Base-by-base conservation (phyloP, 129 eudicot genomes). In the Centrapalus pauciflorus region DNA sequence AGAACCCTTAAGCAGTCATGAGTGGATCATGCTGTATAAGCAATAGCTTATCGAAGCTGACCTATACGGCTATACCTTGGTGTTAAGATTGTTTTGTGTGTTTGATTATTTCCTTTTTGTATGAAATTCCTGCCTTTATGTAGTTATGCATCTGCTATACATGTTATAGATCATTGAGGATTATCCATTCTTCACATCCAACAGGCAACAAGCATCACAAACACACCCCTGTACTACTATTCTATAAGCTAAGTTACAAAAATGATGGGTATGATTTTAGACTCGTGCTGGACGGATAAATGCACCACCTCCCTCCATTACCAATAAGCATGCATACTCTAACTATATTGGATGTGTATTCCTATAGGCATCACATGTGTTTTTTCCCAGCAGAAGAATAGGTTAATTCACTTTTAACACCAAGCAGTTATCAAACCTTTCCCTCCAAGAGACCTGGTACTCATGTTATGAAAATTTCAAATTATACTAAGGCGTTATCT, bases 91-190 rank as follows among this genome's bases (percentile, higher is more conserved):
- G 29, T n/a, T 16, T 9, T 37, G 54, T 54, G 54, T 1, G 37
- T 35, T 25, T 68, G n/a, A n/a, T 14, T 68, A 25, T 17, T 68
- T 32, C 64, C 37, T 68, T 25, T 33, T 54, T 54, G 64, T 55
- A 38, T 51, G 50, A 30, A 28, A 13, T 64, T 64, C 23, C 34
- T 9, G 45, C 43, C 19, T 26, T 6, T 65, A 32, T 9, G 45
- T n/a, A n/a, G n/a, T n/a, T n/a, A 38, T n/a, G 46, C 16, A 11
- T 38, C 46, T 38, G 16, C 46, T 12, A 10, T 12, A 38, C 16
- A 12, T 38, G 46, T 38, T 38, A 38, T 12, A 38, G 4, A 38
- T 38, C 11, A 38, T 10, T n/a, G 16, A 38, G 46, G 46, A 16
- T 38, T 10, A n/a, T 11, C 11, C 11, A 16, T 38, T 38, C 46